Base-by-base conservation (phyloP, 768 basidiomycete genomes). In the Auriscalpium orientale region DNA sequence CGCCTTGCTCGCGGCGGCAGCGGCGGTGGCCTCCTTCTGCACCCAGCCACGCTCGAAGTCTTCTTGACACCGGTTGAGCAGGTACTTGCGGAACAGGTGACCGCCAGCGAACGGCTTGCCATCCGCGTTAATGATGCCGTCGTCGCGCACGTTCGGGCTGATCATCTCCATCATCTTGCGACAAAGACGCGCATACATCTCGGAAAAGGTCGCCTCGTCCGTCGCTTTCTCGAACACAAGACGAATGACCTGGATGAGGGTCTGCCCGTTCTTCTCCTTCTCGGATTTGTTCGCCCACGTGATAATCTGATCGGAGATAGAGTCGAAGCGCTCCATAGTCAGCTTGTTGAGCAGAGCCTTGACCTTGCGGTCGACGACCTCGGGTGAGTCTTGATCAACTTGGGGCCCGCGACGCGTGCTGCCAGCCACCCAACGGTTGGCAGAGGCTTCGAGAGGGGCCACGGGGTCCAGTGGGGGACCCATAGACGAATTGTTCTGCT, bases 31-130 rank as follows among this genome's bases (percentile, higher is more conserved):
- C 67, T 95, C 92, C 71, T 94, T 91, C 21, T 84, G 83, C 40
- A 87, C 80, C 95, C 95, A 98, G 7, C 94, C 94, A 58, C 86
- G 83, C 76, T 98, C 95, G 70, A 98, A 98, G 73, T 98, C 95
- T 67, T 97, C 91, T 68, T 97, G 95, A 73, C 95, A 98, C 46
- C 95, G 83, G 67, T 95, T 95, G 54, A 98, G 80, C 20, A 98
- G 81, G 73, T 98, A 98, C 74, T 95, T 95, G 60, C 95, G 79
- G 88, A 98, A 99, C 45, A 98, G 81, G 57, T 90, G 85, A 49
- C 95, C 95, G 63, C 95, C 95, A 46, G 89, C 79, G 57, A 95
- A 88, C n/a, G 89, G 89, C 67, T 88, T 87, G 66, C 90, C 91
- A 59, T 94, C 91, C 12, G 74, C 45, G 60, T 83, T 85, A 74